Percentiles rank a stretch among this genome's conserved stretches.
Conservation (phyloP, 495 filamentous ascomycete genomes). For the Penicillium manginii region DNA sequence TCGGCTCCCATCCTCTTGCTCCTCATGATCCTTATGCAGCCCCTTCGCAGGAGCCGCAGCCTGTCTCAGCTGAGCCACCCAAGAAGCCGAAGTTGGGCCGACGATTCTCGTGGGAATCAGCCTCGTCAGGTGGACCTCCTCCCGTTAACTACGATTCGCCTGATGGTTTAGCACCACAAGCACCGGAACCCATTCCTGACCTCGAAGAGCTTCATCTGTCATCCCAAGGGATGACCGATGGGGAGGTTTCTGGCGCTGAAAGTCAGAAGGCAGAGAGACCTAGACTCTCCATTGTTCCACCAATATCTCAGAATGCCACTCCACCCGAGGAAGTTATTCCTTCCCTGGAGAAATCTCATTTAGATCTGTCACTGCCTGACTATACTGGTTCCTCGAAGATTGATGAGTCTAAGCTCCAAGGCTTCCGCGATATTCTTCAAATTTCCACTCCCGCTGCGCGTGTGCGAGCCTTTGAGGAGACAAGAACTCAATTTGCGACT, state of each 20-base stretch:
- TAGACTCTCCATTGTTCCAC: constrained; percentile 31
- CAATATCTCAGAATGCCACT: constrained; percentile 18
- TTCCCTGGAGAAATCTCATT: constrained; percentile 5
- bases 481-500: constrained; percentile 67
- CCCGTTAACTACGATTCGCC: constrained; percentile 15
- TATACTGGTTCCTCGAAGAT: constrained; percentile 16
- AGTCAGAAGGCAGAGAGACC: constrained; percentile 20
- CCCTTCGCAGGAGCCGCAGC: constrained; percentile 6
- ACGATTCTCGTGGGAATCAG: constrained; percentile 50
- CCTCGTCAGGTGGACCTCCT: constrained; percentile 22
- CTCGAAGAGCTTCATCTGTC: neutral
- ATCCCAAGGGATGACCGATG: constrained; percentile 18
- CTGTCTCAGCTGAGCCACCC: constrained; percentile 11
- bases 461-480: constrained; percentile 69
- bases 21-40: constrained; percentile 25
- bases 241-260: constrained; percentile 17
- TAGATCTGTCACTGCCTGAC: constrained; percentile 1
- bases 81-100: constrained; percentile 34
- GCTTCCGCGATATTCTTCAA: constrained; percentile 75
- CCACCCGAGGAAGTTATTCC: constrained; percentile 27
- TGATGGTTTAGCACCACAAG: constrained; percentile 15
- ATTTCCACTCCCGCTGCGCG: constrained; percentile 64
- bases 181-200: constrained; percentile 21
- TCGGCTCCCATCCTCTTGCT: constrained; percentile 16
- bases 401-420: constrained; percentile 46